Evolutionary conservation across 139 green algal genomes (phyloP), one percentile per base, ranked within the genome.

Genomic region (Tetradesmus lagerheimii): DNA sequence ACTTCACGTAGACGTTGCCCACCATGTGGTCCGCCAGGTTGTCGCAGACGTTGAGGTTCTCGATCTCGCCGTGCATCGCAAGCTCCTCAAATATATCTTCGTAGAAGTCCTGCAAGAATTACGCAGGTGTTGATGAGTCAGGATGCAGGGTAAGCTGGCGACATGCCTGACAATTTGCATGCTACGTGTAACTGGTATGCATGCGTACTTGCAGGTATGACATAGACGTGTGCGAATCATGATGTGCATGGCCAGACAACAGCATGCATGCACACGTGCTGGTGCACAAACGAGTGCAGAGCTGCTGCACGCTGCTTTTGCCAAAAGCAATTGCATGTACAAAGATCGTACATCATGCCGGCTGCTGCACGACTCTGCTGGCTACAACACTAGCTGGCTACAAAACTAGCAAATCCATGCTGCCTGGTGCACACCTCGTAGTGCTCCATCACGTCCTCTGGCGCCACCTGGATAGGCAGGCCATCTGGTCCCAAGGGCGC

Each of bases 1-100:
- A 99, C 91, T 99, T 99, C 53, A 97, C 94, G 88, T 99, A 99
- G 75, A 98, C 96, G 91, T 97, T 98, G 83, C 97, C 97, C 8
- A 99, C 96, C 96, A 99, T 98, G 92, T 99, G 98, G 91, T 99
- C 98, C 0, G 97, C 96, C 79, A 99, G 88, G 94, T 99, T 99
- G 92, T 99, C 98, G 91, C 98, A 99, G 27, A 99, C 96, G 87
- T 99, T 98, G 37, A 99, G 85, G 91, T 97, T 97, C 89, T 99
- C 98, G 31, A 99, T 92, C 91, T 99, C 96, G 1, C 98, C 98
- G 80, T 95, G 97, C 91, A 97, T 93, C 23, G 94, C 95, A 76
- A 99, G 93, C 94, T 99, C 98, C 92, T 99, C 95, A 90, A 99
- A 99, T 8, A 99, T 93, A 91, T 99, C 98, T 91, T 99, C 98